Conservation (phyloP, 179 eudicot species). For the Silene noctiflora region DNA sequence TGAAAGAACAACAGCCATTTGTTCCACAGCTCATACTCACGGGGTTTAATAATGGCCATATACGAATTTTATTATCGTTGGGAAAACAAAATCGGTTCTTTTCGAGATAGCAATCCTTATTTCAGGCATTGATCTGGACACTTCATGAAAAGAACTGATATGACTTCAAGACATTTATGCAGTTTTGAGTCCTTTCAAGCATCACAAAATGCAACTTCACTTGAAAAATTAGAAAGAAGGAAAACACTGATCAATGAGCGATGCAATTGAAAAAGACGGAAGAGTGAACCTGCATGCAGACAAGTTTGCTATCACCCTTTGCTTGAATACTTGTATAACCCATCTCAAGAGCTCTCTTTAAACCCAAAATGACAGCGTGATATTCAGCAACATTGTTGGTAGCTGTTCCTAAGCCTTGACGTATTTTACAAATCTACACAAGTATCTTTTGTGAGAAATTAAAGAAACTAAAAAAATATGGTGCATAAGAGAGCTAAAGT, state of each 20-base stretch:
- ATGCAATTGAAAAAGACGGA: background rate
- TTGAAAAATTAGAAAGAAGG: background rate
- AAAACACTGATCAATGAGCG: background rate
- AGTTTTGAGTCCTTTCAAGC: background rate
- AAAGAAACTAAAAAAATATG: slow-evolving; percentile 10
- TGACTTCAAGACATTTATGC: background rate
- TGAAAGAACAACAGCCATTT: background rate
- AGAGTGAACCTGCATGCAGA: slow-evolving; percentile 82
- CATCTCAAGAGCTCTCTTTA: slow-evolving; percentile 72
- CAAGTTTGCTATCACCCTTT: slow-evolving; percentile 89
- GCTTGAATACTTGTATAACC: slow-evolving; percentile 71
- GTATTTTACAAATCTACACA: slow-evolving; percentile 69
- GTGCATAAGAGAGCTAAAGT: background rate
- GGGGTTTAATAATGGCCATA: too few species aligned
- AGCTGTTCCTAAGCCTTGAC: slow-evolving; percentile 87
- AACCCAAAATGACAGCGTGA: slow-evolving; percentile 75
- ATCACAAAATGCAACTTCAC: background rate
- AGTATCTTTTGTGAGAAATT: slow-evolving; percentile 20
- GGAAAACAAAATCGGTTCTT: too few species aligned
- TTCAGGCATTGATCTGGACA: background rate
- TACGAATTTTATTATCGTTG: too few species aligned
- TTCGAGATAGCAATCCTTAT: too few species aligned
- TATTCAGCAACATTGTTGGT: slow-evolving; percentile 90
- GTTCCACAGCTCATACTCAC: too few species aligned
- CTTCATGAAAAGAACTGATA: background rate